These are phyloP conservation scores for Alternaria longipes DNA, from an alignment of 2,329 filamentous ascomycete species.

Conservation along the genomic window DNA sequence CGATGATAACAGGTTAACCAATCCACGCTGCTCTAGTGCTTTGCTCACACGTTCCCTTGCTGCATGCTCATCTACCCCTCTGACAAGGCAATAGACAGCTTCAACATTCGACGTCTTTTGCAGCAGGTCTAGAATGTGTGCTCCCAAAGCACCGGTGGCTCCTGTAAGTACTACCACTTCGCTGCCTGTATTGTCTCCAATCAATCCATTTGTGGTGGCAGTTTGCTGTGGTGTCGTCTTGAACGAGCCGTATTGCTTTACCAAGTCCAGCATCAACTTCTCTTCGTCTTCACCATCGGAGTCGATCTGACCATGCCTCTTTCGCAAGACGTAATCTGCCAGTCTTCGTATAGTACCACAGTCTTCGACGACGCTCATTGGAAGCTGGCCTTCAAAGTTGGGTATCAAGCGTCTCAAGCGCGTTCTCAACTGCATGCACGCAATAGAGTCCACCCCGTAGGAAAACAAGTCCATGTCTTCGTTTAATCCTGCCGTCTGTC, in stretches of 20 bases:
- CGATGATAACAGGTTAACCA: conserved; percentile 34
- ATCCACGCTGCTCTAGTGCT: conserved; percentile 41
- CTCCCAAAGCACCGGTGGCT: conserved; percentile 62
- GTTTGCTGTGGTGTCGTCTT: conserved; percentile 15
- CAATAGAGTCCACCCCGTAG: conserved; percentile 68
- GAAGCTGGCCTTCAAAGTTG: conserved; percentile 51
- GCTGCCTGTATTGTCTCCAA: not conserved
- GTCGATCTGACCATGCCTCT: conserved; percentile 50
- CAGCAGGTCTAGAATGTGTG: conserved; percentile 61
- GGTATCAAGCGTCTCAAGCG: conserved; percentile 51
- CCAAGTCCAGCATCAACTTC: conserved; percentile 57
- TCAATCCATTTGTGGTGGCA: conserved; percentile 8
- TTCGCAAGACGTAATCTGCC: conserved; percentile 50
- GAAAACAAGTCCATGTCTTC: conserved; percentile 64
- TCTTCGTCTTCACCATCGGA: conserved; percentile 49
- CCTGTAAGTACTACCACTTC: conserved; percentile 57
- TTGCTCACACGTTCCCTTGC: conserved; percentile 46
- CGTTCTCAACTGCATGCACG: conserved; percentile 62
- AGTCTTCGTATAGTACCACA: conserved; percentile 62
- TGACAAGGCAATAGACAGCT: conserved; percentile 66
- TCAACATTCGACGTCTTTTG: conserved; percentile 49
- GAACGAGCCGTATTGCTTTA: conserved; percentile 60
- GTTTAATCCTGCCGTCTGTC: conserved; percentile 31
- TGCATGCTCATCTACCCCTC: conserved; percentile 53
- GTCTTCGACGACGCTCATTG: conserved; percentile 69